A percentile compares a stretch with the other conserved stretches of the same genome.
These are phyloP conservation scores for Begonia fuchsioides DNA, from an alignment of 306 rosid genomes.

Conservation along the genomic window DNA sequence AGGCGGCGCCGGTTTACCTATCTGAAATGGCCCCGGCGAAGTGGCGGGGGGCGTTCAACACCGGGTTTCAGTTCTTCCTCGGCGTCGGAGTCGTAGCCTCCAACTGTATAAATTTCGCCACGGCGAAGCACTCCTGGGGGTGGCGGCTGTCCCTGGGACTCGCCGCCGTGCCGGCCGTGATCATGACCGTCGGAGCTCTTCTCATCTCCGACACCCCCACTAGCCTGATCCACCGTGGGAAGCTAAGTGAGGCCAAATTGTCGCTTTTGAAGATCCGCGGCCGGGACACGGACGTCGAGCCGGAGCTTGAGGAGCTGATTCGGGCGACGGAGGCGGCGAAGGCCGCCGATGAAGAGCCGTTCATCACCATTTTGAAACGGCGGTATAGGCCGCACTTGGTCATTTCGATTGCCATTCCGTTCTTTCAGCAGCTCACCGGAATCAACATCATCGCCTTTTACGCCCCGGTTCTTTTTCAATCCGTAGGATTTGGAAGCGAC, in stretches of 20 bases:
- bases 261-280: conserved; percentile 14
- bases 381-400: conserved; percentile 55
- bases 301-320: conserved; percentile 20
- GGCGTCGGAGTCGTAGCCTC: conserved; percentile 40
- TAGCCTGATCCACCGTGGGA: conserved; percentile 47
- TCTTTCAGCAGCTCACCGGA: conserved; percentile 51
- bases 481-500: conserved; percentile 46
- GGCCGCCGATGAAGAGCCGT: conserved; percentile 23
- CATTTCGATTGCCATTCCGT: conserved; percentile 31
- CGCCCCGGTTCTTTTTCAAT: conserved; percentile 53
- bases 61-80: conserved; percentile 53
- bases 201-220: conserved; percentile 42
- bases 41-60: conserved; percentile 68
- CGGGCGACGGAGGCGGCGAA: conserved; percentile 16
- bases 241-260: conserved; percentile 26
- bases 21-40: conserved; percentile 65
- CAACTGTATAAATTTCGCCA: conserved; percentile 40
- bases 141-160: conserved; percentile 68
- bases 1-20: conserved; percentile 65
- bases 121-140: conserved; percentile 39
- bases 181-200: conserved; percentile 36
- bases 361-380: conserved; percentile 28
- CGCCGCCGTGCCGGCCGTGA: conserved; percentile 32
- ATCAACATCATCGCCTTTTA: conserved; percentile 60
- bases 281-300: not conserved